Evolutionary conservation across 495 filamentous ascomycete genomes (phyloP), one percentile per base, ranked within the genome.

Genomic region (Astrothelium macrocarpum): DNA sequence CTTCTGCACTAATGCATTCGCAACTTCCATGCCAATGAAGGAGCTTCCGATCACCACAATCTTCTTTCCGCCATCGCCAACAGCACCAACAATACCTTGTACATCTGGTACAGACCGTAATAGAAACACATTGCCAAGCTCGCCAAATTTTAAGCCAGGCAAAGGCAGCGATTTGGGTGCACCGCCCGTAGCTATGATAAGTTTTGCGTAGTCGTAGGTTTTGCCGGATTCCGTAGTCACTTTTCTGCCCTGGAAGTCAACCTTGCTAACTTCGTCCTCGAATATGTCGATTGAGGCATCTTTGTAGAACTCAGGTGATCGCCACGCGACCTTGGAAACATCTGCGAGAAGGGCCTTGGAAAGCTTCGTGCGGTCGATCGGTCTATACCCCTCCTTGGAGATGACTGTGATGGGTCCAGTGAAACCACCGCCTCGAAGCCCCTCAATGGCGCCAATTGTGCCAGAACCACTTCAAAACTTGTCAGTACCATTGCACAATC

Each of bases 11-110:
- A 90, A 85, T 36, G 84, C 84, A 60, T 92, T 96, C 45, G 87
- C 90, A 31, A 96, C 83, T 76, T 98, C 94, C 92, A 98, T 95
- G 42, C 94, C 87, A 73, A 98, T 98, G 75, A 98, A 97, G 56
- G 88, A 91, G 61, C 84, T 89, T 23, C 94, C 94, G 62, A 98
- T 84, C 20, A 98, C 80, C 39, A 96, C 91, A 69, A 97, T 83
- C 75, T 95, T 95, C 79, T 94, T 96, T 46, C 85, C 86, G 71
- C 89, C 89, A 5, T 81, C 70, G n/a, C 89, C 90, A 20, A 92
- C 84, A 2, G 90, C 91, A 7, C 74, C 77, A 29, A 88, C 76
- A 69, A 98, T 97, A 59, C 75, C 76, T 72, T 93, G 81, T 14
- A 86, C 85, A 68, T 97, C 87, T 23, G 83, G 79, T 20, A 96